These are phyloP conservation scores for Alternaria brassicae DNA, from an alignment of 2,329 filamentous ascomycete genomes.

Conservation along the genomic window DNA sequence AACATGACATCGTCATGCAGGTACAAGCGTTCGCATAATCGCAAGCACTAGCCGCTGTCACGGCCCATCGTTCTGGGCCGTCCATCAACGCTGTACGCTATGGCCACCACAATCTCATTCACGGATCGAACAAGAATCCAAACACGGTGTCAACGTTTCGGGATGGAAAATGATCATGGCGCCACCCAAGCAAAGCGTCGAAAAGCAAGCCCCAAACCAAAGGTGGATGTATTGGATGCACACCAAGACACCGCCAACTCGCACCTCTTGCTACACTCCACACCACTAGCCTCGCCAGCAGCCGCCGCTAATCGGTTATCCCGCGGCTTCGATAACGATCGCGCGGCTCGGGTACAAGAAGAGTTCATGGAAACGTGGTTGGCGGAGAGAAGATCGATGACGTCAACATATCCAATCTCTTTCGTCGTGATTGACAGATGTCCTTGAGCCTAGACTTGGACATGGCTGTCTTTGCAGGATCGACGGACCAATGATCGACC, in stretches of 20 bases:
- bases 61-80: conserved; percentile 49
- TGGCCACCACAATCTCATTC: conserved; percentile 58
- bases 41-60: conserved; percentile 9
- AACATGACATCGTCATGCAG: conserved; percentile 14
- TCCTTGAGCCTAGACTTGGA: background rate
- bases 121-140: conserved; percentile 56
- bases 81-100: conserved; percentile 58
- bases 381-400: background rate
- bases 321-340: background rate
- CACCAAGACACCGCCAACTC: background rate
- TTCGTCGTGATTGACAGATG: background rate
- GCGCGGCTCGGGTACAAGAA: background rate
- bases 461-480: background rate
- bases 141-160: conserved; percentile 54
- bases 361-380: background rate
- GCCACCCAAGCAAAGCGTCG: too few species aligned
- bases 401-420: background rate
- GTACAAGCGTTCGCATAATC: conserved; percentile 10
- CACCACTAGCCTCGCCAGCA: background rate
- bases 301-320: background rate
- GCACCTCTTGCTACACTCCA: background rate
- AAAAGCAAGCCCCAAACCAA: conserved; percentile 4
- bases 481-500: background rate
- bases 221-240: background rate
- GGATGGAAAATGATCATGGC: background rate